Conservation (phyloP, 352 stramenopile genomes). For the Phytophthora pluvialis region DNA sequence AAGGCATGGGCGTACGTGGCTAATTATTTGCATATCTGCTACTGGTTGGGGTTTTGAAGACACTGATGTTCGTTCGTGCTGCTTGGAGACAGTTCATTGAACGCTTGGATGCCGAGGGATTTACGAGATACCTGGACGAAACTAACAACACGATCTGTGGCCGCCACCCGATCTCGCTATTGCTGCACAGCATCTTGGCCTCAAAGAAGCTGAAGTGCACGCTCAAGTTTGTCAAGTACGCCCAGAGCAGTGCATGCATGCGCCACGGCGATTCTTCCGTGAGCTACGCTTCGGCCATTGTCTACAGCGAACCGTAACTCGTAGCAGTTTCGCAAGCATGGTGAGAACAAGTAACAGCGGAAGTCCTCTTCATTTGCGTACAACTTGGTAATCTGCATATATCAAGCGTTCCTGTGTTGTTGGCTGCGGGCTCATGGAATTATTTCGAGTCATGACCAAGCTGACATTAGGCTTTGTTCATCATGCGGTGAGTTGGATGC, state of each 20-base stretch:
- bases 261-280: slow-evolving; percentile 91
- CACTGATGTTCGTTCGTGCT: slow-evolving; percentile 3
- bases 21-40: background rate
- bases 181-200: slow-evolving; percentile 70
- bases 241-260: slow-evolving; percentile 90
- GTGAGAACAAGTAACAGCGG: slow-evolving; percentile 2
- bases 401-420: slow-evolving; percentile 5
- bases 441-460: background rate
- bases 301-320: slow-evolving; percentile 64
- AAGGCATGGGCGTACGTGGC: slow-evolving; percentile 75
- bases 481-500: no score
- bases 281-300: slow-evolving; percentile 95
- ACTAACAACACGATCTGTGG: slow-evolving; percentile 98
- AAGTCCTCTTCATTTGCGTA: slow-evolving; percentile 14
- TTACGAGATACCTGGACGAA: slow-evolving; percentile 94
- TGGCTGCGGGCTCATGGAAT: background rate
- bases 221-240: slow-evolving; percentile 95
- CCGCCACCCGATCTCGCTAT: slow-evolving; percentile 93
- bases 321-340: slow-evolving; percentile 1
- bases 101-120: slow-evolving; percentile 89
- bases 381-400: slow-evolving; percentile 22
- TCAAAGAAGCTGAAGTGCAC: slow-evolving; percentile 63
- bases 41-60: background rate
- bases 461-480: background rate
- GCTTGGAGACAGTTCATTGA: slow-evolving; percentile 82